Percentiles rank a stretch among this genome's conserved stretches.
phyloP scores from a whole-genome alignment of 1,284 basidiomycete species.

The Neonothopanus nambi region DNA sequence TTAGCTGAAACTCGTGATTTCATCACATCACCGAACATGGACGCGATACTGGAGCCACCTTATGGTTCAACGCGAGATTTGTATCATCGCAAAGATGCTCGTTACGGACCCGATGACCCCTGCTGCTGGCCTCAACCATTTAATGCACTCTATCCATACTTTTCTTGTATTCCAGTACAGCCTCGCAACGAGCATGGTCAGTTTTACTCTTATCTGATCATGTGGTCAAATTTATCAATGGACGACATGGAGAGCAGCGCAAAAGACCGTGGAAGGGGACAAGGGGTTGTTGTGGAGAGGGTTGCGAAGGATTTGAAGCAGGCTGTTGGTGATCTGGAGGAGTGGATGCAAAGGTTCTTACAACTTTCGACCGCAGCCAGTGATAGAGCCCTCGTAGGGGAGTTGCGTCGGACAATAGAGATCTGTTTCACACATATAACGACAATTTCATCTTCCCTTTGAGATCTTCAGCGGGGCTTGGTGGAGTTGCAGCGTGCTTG shows the following conservation, averaged over 20 bases:
- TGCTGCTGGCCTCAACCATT: conserved; percentile 2
- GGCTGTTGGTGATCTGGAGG: no score
- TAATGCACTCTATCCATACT: neutral
- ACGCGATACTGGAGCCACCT: neutral
- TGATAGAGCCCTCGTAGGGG: no score
- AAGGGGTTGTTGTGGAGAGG: no score
- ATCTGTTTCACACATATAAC: neutral
- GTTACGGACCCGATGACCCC: conserved; percentile 8
- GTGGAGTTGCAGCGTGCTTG: conserved; percentile 3
- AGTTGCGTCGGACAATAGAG: neutral
- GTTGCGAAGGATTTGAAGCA: no score
- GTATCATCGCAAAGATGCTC: neutral
- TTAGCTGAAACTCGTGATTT: neutral
- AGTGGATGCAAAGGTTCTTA: no score
- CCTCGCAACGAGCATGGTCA: no score
- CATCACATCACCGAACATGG: conserved; percentile 8
- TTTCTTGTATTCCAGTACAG: neutral
- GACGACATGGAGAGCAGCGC: no score
- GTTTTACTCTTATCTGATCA: no score
- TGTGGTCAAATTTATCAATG: no score
- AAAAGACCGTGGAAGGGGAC: no score
- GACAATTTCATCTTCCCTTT: neutral
- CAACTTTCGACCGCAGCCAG: no score
- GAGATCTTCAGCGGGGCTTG: neutral
- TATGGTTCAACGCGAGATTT: conserved; percentile 9